Evolutionary conservation across 768 basidiomycete species (phyloP).

Genomic region (Kwoniella mangroviensis): DNA sequence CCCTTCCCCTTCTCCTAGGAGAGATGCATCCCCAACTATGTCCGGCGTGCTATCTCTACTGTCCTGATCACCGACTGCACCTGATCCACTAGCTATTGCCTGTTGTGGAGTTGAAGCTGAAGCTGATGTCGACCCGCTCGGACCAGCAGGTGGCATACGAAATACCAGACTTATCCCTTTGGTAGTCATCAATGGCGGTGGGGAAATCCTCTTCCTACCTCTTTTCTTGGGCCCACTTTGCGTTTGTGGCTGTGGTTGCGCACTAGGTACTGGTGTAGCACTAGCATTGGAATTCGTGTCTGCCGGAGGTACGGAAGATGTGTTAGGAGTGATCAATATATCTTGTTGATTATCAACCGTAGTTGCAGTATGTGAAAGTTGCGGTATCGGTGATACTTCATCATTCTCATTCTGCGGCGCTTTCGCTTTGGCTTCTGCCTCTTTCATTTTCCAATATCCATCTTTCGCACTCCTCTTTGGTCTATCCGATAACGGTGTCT

Average conservation of each 20-base stretch:
- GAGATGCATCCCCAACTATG: not conserved
- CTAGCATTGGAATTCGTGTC: not conserved
- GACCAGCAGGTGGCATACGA: constrained; percentile 20
- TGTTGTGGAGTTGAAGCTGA: not conserved
- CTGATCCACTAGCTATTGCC: not conserved
- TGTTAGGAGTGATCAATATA: not conserved
- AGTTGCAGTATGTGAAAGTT: not conserved
- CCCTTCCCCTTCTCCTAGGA: not conserved
- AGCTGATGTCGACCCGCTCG: not conserved
- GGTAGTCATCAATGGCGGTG: constrained; percentile 19
- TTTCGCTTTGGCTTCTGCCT: constrained; percentile 14
- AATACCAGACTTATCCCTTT: constrained; percentile 31
- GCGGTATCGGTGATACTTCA: not conserved
- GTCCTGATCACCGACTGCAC: not conserved
- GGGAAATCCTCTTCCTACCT: constrained; percentile 9
- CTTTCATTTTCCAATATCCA: constrained; percentile 30
- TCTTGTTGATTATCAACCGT: constrained; percentile 1
- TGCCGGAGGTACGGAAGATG: not conserved
- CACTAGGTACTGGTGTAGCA: not conserved
- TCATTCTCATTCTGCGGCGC: not conserved
- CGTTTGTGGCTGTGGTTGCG: not conserved
- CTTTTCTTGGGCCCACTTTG: constrained; percentile 9
- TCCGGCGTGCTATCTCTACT: constrained; percentile 25
- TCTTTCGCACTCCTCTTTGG: constrained; percentile 16
- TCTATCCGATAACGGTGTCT: not conserved